Evolutionary conservation across 2,329 filamentous ascomycete species (phyloP), one percentile per base, ranked within the genome.

Genomic region (Fusarium sacchari): DNA sequence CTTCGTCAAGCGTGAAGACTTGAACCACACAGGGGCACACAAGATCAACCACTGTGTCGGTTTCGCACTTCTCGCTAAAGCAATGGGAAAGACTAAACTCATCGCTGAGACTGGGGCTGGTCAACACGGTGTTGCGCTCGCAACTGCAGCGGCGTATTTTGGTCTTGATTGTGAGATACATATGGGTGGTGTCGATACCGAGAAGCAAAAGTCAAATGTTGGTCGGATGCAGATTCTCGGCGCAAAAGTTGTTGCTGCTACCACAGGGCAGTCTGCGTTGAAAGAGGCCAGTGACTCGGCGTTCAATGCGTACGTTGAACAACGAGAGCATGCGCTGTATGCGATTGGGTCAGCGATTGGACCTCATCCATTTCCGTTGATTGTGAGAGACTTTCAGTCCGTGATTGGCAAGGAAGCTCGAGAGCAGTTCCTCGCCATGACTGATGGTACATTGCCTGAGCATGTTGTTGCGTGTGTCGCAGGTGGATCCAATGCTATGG

Each of bases 11-110:
- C 22, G 64, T 0, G 64, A 67, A 17, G 64, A 67, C 9, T 9
- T 67, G 0, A 67, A 67, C 3, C 64, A 67, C 9, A 67, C 53
- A 3, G 64, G 64, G 3, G 64, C 64, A 0, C 64, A 67, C 6
- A 67, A 67, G 12, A 67, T 67, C 15, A 67, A 67, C 6, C 63
- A 67, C 36, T 67, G 64, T 7, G 46, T 67, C 2, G 64, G 64
- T 7, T 67, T 67, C 13, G 63, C 64, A 10, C 63, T 67, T 1
- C 64, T 67, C 13, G 64, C 64, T 3, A 61, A 67, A 28, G 63
- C 64, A 3, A 67, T 67, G 64, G 63, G 46, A 0, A 67, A 67
- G 24, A 42, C 46, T 0, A 67, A 67, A 14, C 22, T 67, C 11
- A 52, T 67, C 17, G 64, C 64, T 1, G 64, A 67, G 39, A 67